phyloP scores from a whole-genome alignment of 2,329 filamentous ascomycete genomes.

The Sclerotinia minor region DNA sequence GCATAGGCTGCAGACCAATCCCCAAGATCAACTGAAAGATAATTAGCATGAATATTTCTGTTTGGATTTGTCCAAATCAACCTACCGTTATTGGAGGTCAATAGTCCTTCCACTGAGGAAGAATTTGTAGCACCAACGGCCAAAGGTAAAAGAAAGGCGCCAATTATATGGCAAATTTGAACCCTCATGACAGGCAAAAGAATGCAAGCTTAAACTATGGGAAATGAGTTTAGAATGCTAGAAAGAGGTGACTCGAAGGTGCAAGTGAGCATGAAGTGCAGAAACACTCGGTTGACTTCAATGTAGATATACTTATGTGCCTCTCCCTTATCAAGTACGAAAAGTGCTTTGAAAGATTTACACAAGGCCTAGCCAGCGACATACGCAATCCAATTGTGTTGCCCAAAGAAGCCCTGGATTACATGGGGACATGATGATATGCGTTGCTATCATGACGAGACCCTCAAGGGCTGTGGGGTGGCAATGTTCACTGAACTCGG shows the following conservation, averaged over 20 bases:
- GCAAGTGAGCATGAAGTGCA: background rate
- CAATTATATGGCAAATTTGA: conserved; percentile 12
- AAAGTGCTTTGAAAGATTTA: background rate
- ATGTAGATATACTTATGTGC: background rate
- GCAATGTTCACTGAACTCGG: background rate
- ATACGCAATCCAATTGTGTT: background rate
- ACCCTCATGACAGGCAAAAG: conserved; percentile 3
- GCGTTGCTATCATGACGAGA: background rate
- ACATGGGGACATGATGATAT: background rate
- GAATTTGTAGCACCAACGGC: background rate
- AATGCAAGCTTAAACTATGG: background rate
- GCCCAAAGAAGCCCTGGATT: background rate
- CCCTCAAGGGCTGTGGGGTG: background rate
- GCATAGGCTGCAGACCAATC: conserved; percentile 43
- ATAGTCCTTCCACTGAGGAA: background rate
- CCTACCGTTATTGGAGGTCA: conserved; percentile 4
- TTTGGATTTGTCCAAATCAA: background rate
- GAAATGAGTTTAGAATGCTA: background rate
- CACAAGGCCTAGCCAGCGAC: background rate
- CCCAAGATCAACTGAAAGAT: conserved; percentile 33
- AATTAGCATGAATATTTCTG: background rate
- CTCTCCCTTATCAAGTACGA: background rate
- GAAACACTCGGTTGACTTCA: background rate
- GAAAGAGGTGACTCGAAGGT: background rate
- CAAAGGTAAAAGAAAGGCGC: conserved; percentile 13